Conservation (phyloP, 805 yeast genomes). For the Monosporozyma unispora region DNA sequence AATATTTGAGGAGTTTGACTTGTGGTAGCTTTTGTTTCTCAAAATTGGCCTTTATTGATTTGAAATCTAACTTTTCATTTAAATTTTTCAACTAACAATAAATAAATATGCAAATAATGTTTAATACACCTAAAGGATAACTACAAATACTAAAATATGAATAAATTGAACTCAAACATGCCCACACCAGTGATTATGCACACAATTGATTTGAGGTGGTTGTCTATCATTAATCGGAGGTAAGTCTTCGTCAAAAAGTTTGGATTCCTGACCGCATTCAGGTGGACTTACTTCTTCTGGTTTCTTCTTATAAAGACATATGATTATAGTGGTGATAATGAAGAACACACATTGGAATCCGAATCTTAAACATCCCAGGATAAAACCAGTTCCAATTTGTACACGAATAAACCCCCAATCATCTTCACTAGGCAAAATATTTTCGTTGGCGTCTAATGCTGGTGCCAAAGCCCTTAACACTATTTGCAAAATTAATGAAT, state of each 20-base stretch:
- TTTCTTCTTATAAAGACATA: constrained; percentile 11
- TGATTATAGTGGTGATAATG: constrained; percentile 6
- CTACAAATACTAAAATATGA: not conserved
- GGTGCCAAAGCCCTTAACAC: constrained; percentile 14
- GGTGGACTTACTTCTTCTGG: not conserved
- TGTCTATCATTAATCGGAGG: not conserved
- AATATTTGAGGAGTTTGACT: not conserved
- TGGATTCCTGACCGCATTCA: not conserved
- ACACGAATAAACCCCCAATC: constrained; percentile 18
- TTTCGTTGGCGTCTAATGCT: constrained; percentile 1
- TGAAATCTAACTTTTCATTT: not conserved
- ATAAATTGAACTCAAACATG: not conserved
- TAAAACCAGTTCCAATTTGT: constrained; percentile 16
- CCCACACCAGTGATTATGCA: not conserved
- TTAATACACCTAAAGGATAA: not conserved
- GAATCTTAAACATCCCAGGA: constrained; percentile 13
- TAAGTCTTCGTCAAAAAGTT: not conserved
- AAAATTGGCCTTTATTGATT: not conserved
- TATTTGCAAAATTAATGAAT: constrained; percentile 9
- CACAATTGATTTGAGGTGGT: not conserved
- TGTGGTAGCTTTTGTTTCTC: no score
- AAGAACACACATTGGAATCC: constrained; percentile 9
- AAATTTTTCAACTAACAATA: not conserved
- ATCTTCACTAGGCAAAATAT: not conserved
- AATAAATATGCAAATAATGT: not conserved